Evolutionary conservation across 2,329 filamentous ascomycete species (phyloP), one percentile per base, ranked within the genome.

Genomic region (Orbilia javanica): DNA sequence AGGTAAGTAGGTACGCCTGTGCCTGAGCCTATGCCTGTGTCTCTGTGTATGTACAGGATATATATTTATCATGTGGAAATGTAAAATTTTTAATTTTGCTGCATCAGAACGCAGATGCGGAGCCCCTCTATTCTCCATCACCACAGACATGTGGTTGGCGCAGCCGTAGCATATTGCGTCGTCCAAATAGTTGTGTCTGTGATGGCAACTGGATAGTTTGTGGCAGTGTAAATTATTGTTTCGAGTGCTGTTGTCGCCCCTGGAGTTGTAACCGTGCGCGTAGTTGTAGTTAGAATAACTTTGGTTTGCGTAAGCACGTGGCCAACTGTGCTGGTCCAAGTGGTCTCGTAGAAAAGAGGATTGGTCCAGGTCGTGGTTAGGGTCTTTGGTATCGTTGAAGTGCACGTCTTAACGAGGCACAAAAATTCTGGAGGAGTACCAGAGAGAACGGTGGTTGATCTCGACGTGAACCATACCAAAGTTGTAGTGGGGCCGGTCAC

Each of bases 281-380:
- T 66, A 3, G 50, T 52, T 3, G 60, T 77, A 0, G 48, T 77
- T 2, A 67, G 34, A 8, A 65, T 52, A 11, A 71, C 66, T 7
- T 50, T 77, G 1, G 73, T 77, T 7, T 62, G 69, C 1, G 73
- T 77, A 1, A 53, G 39, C 1, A 77, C 73, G n/a, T 77, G 73
- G 5, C 73, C 73, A n/a, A 52, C 42, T 4, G 66, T 71, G 52
- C n/a, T 67, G 0, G 42, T 42, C 73, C 73, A 77, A 15, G 25
- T 52, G 4, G 66, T 77, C 1, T 29, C 65, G 39, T 50, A 77
- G 20, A 44, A 70, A 11, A 70, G 65, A 2, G 48, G 42, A 22
- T 70, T 63, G 22, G 66, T 71, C 48, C 29, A 73, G 10, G 62
- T 73, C 5, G 39, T 66, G n/a, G 69, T 73, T 4, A 66, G 46